Percentiles rank a stretch among this genome's conserved stretches.
Conservation (phyloP, 768 basidiomycete genomes). For the Termitomyces titanicus region DNA sequence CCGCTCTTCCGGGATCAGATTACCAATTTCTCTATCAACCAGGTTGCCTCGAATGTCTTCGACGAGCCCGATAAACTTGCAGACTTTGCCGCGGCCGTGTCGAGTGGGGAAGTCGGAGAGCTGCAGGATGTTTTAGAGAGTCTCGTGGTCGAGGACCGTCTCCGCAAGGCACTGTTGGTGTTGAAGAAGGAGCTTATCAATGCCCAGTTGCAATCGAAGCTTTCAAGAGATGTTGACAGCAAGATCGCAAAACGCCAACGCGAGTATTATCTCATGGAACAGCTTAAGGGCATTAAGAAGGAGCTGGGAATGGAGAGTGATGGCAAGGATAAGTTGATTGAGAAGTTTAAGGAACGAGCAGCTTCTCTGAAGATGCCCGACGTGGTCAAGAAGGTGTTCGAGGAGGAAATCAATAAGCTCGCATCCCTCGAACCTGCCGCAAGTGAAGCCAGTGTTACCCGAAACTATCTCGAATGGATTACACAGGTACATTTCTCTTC, state of each 20-base stretch:
- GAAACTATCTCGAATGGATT: conserved; percentile 93
- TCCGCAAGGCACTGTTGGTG: conserved; percentile 87
- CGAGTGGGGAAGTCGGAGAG: conserved; percentile 87
- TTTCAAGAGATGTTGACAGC: conserved; percentile 87
- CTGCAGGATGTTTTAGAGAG: conserved; percentile 92
- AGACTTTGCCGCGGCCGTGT: conserved; percentile 96
- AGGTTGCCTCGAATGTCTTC: conserved; percentile 89
- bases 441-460: conserved; percentile 89
- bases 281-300: conserved; percentile 94
- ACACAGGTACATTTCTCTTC: conserved; percentile 52
- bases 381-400: conserved; percentile 87
- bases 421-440: conserved; percentile 87
- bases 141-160: conserved; percentile 79
- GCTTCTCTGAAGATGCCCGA: conserved; percentile 85
- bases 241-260: conserved; percentile 94
- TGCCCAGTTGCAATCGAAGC: conserved; percentile 90
- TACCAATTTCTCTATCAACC: conserved; percentile 92
- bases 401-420: conserved; percentile 91
- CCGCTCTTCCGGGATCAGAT: conserved; percentile 98
- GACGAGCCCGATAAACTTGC: conserved; percentile 97
- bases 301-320: conserved; percentile 94
- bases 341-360: conserved; percentile 88
- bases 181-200: conserved; percentile 99
- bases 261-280: conserved; percentile 96
- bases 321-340: conserved; percentile 91